Evolutionary conservation across 345 rosid genomes (phyloP).

Genomic region (Sisymbrium altissimum): DNA sequence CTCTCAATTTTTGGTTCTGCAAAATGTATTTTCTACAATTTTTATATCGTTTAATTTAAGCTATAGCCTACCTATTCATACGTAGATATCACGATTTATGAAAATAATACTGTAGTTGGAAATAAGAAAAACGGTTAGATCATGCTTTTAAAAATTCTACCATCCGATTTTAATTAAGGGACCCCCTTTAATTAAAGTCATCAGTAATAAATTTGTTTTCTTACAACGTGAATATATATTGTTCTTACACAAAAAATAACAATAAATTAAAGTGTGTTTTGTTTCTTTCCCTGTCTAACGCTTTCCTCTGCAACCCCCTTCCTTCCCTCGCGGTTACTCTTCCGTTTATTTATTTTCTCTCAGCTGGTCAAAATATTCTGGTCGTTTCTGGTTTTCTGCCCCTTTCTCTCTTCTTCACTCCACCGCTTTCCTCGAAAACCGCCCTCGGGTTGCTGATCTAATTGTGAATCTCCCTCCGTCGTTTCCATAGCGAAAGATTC

Average conservation of each 20-base stretch:
- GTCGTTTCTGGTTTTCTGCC: neutral
- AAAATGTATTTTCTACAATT: neutral
- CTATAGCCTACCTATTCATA: neutral
- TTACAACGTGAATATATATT: neutral
- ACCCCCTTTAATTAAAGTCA: neutral
- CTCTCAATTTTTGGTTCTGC: neutral
- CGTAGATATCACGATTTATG: neutral
- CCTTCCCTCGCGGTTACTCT: slow-evolving; percentile 37
- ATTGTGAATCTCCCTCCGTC: neutral
- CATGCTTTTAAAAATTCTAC: neutral
- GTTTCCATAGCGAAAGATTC: neutral
- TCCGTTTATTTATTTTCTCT: neutral
- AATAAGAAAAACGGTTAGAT: neutral
- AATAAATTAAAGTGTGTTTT: neutral
- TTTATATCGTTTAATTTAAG: neutral
- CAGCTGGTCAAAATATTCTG: slow-evolving; percentile 7
- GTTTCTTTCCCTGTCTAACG: slow-evolving; percentile 20
- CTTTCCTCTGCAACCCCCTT: slow-evolving; percentile 3
- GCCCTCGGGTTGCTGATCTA: neutral
- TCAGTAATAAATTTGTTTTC: neutral
- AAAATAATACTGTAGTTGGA: neutral
- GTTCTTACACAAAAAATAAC: slow-evolving; percentile 9
- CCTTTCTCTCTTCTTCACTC: slow-evolving; percentile 31
- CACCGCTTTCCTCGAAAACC: slow-evolving; percentile 4
- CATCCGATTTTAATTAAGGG: neutral